phyloP scores from a whole-genome alignment of 371 early-diverging fungal species.

The Mycotypha africana region DNA sequence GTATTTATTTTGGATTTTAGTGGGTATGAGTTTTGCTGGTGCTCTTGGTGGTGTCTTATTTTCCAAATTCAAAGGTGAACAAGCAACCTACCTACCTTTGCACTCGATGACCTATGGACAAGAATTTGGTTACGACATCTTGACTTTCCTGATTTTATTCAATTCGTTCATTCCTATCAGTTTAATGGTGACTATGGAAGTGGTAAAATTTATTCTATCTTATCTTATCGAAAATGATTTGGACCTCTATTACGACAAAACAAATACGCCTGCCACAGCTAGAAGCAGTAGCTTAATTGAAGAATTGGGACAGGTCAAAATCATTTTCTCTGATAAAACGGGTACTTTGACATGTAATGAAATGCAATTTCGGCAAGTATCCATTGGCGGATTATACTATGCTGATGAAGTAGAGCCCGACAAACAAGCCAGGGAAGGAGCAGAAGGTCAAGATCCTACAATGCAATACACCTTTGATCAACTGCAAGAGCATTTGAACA shows the following conservation, averaged over 20 bases:
- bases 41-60: constrained; percentile 61
- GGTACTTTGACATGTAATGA: constrained; percentile 70
- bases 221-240: constrained; percentile 59
- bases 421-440: constrained; percentile 9
- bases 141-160: constrained; percentile 78
- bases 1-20: constrained; percentile 77
- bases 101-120: constrained; percentile 6
- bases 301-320: constrained; percentile 89
- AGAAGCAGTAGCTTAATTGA: constrained; percentile 78
- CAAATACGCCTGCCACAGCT: constrained; percentile 63
- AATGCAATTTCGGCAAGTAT: constrained; percentile 61
- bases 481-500: constrained; percentile 48
- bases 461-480: constrained; percentile 58
- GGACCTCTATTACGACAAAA: constrained; percentile 61
- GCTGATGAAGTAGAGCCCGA: constrained; percentile 18
- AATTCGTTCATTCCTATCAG: constrained; percentile 81
- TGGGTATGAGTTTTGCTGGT: constrained; percentile 74
- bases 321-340: constrained; percentile 96
- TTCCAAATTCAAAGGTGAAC: constrained; percentile 21
- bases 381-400: constrained; percentile 57
- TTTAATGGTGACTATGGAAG: constrained; percentile 79
- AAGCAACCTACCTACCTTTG: constrained; percentile 23
- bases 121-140: constrained; percentile 55
- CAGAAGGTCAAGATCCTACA: constrained; percentile 31
- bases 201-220: constrained; percentile 62